Percentiles rank a stretch among this genome's conserved stretches.
These are phyloP conservation scores for Ormosia semicastrata DNA, from an alignment of 306 rosid species.

Conservation along the genomic window DNA sequence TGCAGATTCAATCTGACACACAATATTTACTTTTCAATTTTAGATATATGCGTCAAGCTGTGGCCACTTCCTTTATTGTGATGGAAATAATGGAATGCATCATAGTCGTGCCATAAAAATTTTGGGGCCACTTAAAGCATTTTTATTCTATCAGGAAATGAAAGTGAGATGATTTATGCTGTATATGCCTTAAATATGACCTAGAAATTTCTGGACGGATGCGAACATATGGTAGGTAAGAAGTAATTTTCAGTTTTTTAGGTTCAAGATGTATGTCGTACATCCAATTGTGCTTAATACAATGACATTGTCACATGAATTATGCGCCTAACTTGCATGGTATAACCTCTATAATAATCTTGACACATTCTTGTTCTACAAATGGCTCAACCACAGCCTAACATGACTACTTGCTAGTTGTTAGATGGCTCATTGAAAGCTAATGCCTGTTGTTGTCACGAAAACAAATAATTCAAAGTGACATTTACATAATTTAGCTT, in stretches of 20 bases:
- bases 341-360: slow-evolving; percentile 26
- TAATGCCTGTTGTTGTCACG: slow-evolving; percentile 25
- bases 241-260: slow-evolving; percentile 29
- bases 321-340: slow-evolving; percentile 29
- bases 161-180: background rate
- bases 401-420: background rate
- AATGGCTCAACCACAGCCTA: slow-evolving; percentile 14
- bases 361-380: slow-evolving; percentile 20
- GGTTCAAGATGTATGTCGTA: slow-evolving; percentile 10
- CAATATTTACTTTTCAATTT: background rate
- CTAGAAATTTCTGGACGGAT: slow-evolving; percentile 9
- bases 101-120: background rate
- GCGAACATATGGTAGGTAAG: slow-evolving; percentile 27
- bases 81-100: background rate
- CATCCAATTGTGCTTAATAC: background rate
- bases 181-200: background rate
- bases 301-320: slow-evolving; percentile 31
- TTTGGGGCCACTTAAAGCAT: slow-evolving; percentile 18
- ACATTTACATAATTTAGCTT: slow-evolving; percentile 18
- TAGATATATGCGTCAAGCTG: background rate
- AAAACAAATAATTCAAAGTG: slow-evolving; percentile 15
- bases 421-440: slow-evolving; percentile 22
- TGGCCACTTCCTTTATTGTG: background rate
- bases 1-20: background rate
- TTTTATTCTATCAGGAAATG: background rate